These are phyloP conservation scores for Pseudisothecium myosuroides DNA, from an alignment of 225 moss, liverwort and hornwort species.

Conservation along the genomic window DNA sequence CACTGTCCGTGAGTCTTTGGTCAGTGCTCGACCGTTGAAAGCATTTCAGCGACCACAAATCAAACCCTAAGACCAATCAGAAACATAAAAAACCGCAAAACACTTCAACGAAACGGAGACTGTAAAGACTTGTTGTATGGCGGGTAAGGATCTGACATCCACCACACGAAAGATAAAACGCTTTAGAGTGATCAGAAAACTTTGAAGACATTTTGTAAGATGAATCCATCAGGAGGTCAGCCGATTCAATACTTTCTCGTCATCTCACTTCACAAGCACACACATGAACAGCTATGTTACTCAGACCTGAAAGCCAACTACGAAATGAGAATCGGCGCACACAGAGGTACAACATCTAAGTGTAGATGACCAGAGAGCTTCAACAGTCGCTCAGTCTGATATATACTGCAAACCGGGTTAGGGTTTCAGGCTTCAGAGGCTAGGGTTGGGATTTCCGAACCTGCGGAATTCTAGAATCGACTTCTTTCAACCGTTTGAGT, in stretches of 20 bases:
- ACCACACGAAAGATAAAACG: neutral
- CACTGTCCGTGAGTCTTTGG: constrained; percentile 31
- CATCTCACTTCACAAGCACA: constrained; percentile 14
- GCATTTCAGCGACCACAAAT: neutral
- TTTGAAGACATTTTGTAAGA: constrained; percentile 33
- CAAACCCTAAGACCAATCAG: neutral
- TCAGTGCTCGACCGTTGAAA: constrained; percentile 65
- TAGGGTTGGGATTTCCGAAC: neutral
- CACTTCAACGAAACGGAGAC: neutral
- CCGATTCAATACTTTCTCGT: constrained; percentile 16
- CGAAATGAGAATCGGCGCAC: neutral
- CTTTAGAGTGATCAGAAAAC: constrained; percentile 24
- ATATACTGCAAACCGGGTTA: neutral
- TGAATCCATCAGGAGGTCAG: constrained; percentile 34
- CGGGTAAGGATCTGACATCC: neutral
- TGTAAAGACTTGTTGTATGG: too few relatives aligned
- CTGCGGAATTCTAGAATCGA: neutral
- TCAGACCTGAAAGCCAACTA: neutral
- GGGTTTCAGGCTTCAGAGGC: neutral
- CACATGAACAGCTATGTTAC: too few relatives aligned
- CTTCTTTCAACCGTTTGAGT: neutral
- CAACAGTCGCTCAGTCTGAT: accelerated
- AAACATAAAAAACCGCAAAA: neutral
- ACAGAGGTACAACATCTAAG: accelerated
- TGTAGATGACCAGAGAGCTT: accelerated